Percentiles rank a stretch among this genome's conserved stretches.
Conservation (phyloP, 2,329 filamentous ascomycete genomes). For the Septoria linicola region DNA sequence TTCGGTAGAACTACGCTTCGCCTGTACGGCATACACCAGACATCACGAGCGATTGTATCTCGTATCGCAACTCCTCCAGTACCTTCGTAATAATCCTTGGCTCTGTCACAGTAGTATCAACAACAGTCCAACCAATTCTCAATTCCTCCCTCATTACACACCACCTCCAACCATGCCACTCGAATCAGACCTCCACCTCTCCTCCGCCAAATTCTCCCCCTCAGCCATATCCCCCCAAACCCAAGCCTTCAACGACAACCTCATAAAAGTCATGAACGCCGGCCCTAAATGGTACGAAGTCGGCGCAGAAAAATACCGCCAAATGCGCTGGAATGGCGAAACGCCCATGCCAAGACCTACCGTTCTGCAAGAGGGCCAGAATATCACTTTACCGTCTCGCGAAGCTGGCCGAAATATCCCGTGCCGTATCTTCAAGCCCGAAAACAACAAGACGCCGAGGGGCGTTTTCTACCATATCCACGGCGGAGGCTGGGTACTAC, state of each 20-base stretch:
- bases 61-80: no score
- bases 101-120: no score
- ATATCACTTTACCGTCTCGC: constrained; percentile 53
- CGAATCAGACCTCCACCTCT: constrained; percentile 26
- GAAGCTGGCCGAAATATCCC: constrained; percentile 53
- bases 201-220: constrained; percentile 47
- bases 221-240: constrained; percentile 44
- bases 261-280: constrained; percentile 45
- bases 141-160: no score
- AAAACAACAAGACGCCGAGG: constrained; percentile 38
- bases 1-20: no score
- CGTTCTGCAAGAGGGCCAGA: constrained; percentile 48
- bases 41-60: no score
- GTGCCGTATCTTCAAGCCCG: constrained; percentile 53
- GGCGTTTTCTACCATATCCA: constrained; percentile 57
- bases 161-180: constrained; percentile 22
- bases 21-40: no score
- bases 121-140: not conserved
- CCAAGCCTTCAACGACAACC: constrained; percentile 45
- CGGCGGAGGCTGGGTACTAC: constrained; percentile 50
- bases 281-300: constrained; percentile 56
- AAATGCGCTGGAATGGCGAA: constrained; percentile 55
- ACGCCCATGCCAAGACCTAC: constrained; percentile 45
- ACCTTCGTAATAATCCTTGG: no score
- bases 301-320: constrained; percentile 54